Base-by-base conservation (phyloP, 2,329 filamentous ascomycete species). In the Claviceps maximensis region DNA sequence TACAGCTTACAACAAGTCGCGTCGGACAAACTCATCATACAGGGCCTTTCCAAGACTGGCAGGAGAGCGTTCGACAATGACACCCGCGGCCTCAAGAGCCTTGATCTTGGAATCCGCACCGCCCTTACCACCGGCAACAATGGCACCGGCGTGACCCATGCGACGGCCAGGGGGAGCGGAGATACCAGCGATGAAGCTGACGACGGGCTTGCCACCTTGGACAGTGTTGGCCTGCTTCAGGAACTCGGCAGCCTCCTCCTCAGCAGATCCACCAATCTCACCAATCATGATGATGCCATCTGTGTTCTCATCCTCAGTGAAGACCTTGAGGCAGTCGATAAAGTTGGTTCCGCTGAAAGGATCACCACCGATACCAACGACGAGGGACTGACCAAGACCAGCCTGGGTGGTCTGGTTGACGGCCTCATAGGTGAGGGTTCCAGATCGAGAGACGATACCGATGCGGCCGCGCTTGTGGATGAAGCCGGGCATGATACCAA, bases 271-370 rank as follows among this genome's bases (percentile, higher is more conserved):
- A 73, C 93, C 93, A 69, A 98, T 97, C 78, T 97, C 93, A 69
- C 93, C 93, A 70, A 98, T 97, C 93, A 98, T 96, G 77, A 98
- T 96, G 75, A 98, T 96, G 68, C 93, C 93, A 69, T 98, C 93
- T 41, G 93, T 98, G 76, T 95, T 89, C 70, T 86, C 80, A 71
- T 98, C 93, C 71, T 94, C 79, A 64, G 95, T 82, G 83, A 98
- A 98, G 68, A 97, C 89, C 69, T 88, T 87, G 63, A 98, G 80
- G 80, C 91, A 96, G 81, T 98, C 93, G 74, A 98, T 97, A 79
- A 97, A 98, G 82, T 95, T 97, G 74, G 93, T 97, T 64, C 93
- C 93, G 66, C 86, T 91, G 80, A 98, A 98, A 64, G 93, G 93
- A 75, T 98, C 93, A 75, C 93, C 93, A 59, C 93, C 93, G 65